Evolutionary conservation across 495 filamentous ascomycete species (phyloP).

Genomic region (Penicillium angulare): DNA sequence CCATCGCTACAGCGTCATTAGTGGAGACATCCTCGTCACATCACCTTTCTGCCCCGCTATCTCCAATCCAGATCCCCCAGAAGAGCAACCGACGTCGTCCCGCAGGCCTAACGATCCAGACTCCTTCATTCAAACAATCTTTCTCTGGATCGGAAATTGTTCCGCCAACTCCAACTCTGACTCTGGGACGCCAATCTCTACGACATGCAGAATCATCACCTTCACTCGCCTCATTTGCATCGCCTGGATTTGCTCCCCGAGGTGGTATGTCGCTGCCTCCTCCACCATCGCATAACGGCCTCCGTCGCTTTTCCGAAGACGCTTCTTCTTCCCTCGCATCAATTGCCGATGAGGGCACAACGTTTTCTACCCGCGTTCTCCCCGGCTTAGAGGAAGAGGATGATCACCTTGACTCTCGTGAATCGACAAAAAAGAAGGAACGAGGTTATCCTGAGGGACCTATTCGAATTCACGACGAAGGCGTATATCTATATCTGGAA

Average conservation of each 20-base stretch:
- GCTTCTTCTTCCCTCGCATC: conserved; percentile 27
- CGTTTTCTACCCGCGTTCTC: conserved; percentile 26
- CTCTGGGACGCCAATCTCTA: conserved; percentile 44
- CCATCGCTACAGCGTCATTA: conserved; percentile 50
- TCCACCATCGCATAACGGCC: conserved; percentile 39
- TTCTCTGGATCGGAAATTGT: conserved; percentile 39
- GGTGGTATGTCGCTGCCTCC: conserved; percentile 65
- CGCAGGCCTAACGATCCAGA: conserved; percentile 70
- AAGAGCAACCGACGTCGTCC: conserved; percentile 71
- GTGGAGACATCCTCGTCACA: conserved; percentile 44
- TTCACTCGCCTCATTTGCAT: conserved; percentile 56
- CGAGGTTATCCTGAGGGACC: conserved; percentile 93
- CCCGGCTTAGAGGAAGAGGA: conserved; percentile 67
- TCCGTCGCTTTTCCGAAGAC: conserved; percentile 26
- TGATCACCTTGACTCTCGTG: conserved; percentile 70
- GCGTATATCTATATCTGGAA: conserved; percentile 90
- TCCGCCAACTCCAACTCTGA: conserved; percentile 49
- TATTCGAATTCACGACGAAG: conserved; percentile 86
- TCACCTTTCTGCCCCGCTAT: conserved; percentile 70
- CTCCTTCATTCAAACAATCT: conserved; percentile 52
- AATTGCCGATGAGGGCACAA: conserved; percentile 21
- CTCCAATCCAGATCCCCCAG: conserved; percentile 78
- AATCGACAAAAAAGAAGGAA: conserved; percentile 57
- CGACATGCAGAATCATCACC: conserved; percentile 71
- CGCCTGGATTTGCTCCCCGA: conserved; percentile 55